phyloP scores from a whole-genome alignment of 768 basidiomycete species.

The Suillus alpinus region DNA sequence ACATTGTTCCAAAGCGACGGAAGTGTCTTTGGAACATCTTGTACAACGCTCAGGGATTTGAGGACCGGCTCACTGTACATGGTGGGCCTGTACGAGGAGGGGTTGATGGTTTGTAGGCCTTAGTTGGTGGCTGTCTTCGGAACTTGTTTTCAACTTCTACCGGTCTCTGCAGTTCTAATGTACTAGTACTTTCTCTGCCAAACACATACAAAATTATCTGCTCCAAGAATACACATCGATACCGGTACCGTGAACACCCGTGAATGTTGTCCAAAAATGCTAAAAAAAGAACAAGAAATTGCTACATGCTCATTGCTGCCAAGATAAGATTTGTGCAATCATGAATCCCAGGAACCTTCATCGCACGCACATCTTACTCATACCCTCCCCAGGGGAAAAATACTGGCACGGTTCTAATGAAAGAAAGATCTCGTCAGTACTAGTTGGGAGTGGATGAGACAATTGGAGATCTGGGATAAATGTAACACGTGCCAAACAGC shows the following conservation, averaged over 20 bases:
- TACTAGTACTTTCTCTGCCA: background rate
- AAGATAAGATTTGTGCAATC: background rate
- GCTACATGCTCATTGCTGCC: background rate
- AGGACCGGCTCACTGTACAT: conserved; percentile 49
- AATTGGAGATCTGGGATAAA: background rate
- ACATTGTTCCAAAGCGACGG: conserved; percentile 78
- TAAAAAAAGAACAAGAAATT: background rate
- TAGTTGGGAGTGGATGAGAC: background rate
- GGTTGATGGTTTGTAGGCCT: conserved; percentile 49
- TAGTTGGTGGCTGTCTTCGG: background rate
- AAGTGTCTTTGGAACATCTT: conserved; percentile 51
- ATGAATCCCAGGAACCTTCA: background rate
- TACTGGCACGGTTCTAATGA: conserved; percentile 30
- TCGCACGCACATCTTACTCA: background rate
- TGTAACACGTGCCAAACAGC: background rate
- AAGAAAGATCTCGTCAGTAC: background rate
- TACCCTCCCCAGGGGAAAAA: conserved; percentile 30
- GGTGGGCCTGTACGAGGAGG: conserved; percentile 57
- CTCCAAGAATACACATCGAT: background rate
- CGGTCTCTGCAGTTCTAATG: background rate
- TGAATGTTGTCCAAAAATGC: background rate
- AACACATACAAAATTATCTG: background rate
- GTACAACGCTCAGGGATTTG: conserved; percentile 51
- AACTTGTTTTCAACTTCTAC: background rate
- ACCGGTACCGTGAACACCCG: background rate